Evolutionary conservation across 495 filamentous ascomycete species (phyloP), one percentile per base, ranked within the genome.

Genomic region (Penicillium waksmanii): DNA sequence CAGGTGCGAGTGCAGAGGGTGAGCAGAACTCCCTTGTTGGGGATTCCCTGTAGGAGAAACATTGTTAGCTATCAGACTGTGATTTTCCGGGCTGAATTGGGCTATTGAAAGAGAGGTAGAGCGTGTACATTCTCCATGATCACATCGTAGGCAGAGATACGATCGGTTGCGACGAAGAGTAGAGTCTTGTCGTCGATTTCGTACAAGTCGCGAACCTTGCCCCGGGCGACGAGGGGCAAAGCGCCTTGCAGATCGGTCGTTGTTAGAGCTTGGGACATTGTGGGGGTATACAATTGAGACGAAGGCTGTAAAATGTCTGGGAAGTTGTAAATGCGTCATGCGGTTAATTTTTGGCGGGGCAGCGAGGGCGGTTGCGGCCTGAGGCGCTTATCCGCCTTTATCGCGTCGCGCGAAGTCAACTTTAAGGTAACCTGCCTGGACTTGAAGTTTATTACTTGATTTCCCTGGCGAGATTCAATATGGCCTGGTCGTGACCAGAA

Each of bases 61-160:
- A 19, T n/a, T 21, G 46, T 63, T 10, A 64, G 52, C 17, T 43
- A 33, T 33, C 15, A 34, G 38, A 17, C 50, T 49, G 19, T 31
- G 57, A 50, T 33, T 36, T 17, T 1, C 7, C 17, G 3, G 17
- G 12, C 19, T 17, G 15, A 44, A 44, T 17, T 17, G 51, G 34
- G 38, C 19, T 36, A 42, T 44, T 60, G 55, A 25, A 40, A 54
- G 46, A 52, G 42, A 56, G 18, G 21, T 49, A 27, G 23, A 51
- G 17, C 21, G 15, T 65, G 55, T 77, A 89, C 88, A 82, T 96
- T 96, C 67, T 82, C 79, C 85, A 96, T 87, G 63, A 96, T 85
- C 63, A 96, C 90, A 83, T 97, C 94, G 79, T 90, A 96, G 52
- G 94, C 94, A 54, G 91, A 96, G 76, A 97, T 96, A 61, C 94